phyloP scores from a whole-genome alignment of 768 basidiomycete species.

The Leucosporidium scottii region DNA sequence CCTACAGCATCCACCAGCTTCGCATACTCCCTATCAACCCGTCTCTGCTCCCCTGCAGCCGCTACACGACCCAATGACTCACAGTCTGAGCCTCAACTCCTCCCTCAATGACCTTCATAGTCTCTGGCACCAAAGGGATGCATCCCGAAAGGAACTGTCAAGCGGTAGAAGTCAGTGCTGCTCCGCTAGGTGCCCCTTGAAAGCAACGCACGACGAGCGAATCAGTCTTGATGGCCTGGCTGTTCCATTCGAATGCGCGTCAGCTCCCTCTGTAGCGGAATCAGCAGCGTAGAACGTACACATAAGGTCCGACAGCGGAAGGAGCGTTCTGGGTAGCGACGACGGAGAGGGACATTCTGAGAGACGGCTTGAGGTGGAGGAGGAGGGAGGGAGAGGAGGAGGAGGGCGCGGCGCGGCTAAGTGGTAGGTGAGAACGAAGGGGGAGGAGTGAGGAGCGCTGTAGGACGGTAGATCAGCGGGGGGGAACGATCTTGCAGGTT shows the following conservation, averaged over 20 bases:
- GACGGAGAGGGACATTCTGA: neutral
- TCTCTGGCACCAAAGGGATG: slow-evolving; percentile 70
- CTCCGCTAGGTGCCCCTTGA: neutral
- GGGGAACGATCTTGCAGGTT: neutral
- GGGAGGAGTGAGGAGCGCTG: neutral
- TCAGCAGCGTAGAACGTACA: neutral
- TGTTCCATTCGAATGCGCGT: neutral
- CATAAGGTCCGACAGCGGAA: slow-evolving; percentile 2
- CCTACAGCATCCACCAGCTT: neutral
- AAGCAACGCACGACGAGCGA: neutral
- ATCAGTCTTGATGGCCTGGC: slow-evolving; percentile 30
- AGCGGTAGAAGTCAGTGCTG: neutral
- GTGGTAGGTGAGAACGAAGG: too few species aligned
- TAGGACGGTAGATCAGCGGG: neutral
- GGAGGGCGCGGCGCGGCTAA: neutral
- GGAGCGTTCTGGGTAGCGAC: slow-evolving; percentile 6
- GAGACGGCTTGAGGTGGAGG: neutral
- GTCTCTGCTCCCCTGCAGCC: neutral
- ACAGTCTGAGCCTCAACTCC: slow-evolving; percentile 66
- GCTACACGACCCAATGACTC: slow-evolving; percentile 13
- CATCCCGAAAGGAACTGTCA: slow-evolving; percentile 70
- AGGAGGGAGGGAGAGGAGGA: too few species aligned
- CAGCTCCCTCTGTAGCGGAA: neutral
- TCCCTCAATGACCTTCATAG: slow-evolving; percentile 67
- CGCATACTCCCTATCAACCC: neutral